Base-by-base conservation (phyloP, 306 rosid genomes). In the Sesbania bispinosa region DNA sequence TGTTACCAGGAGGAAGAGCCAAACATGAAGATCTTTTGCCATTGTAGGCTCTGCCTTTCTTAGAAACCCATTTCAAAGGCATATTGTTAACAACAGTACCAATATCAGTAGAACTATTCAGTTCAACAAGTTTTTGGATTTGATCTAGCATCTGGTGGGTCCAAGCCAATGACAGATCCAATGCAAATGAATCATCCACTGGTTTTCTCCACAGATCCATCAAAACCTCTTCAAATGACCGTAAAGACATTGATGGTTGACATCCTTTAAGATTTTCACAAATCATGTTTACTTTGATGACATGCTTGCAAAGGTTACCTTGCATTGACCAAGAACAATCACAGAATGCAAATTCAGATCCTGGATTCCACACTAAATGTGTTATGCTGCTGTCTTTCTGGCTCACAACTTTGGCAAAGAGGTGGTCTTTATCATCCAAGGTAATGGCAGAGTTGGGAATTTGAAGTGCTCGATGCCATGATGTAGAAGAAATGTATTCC, bases 231-330 rank as follows among this genome's bases (percentile, higher is more conserved):
- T 89, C 81, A 74, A 71, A 94, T 6, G 98, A 94, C 29, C 65
- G 83, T 36, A 82, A 87, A 59, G 97, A 89, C 86, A 89, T 75
- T 52, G 95, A 80, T 57, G 88, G 75, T 72, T 80, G 85, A 80
- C 59, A 81, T 63, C 81, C 85, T 32, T 72, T 68, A 50, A 53
- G 69, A 60, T 63, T 85, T 84, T 79, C 87, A 35, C 87, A 85
- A 13, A 83, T 72, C 91, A 79, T 90, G 80, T 87, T 94, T 71
- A 87, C 93, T 85, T 94, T 94, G 48, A 91, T 81, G 70, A 86
- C 88, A 64, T 91, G 99, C 82, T 94, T 91, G 93, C 96, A 88
- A 32, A 91, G 86, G 81, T 88, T 94, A 67, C 97, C 97, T 76
- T 89, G 96, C 90, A 79, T 33, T 41, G 83, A 83, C 81, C 84